A percentile compares a stretch with the other conserved stretches of the same genome.
Evolutionary conservation across 179 eudicot genomes (phyloP).

Genomic region (Beta lomatogona): DNA sequence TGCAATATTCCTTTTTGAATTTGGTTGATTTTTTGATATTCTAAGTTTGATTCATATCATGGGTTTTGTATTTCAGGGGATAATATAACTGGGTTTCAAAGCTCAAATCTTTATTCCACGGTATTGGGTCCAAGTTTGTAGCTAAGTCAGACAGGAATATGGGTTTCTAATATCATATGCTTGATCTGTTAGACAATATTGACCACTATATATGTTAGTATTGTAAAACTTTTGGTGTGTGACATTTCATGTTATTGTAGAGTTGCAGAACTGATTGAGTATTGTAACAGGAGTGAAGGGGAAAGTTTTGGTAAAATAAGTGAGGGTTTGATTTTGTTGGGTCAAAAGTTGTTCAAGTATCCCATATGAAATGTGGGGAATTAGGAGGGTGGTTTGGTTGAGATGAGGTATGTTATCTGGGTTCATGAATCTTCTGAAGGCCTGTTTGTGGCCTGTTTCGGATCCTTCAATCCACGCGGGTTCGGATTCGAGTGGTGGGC

Average conservation of each 20-base stretch:
- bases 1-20: slow-evolving; percentile 16
- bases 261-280: slow-evolving; percentile 14
- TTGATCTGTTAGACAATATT: slow-evolving; percentile 25
- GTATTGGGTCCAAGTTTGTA: slow-evolving; percentile 12
- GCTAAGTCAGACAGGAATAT: slow-evolving; percentile 13
- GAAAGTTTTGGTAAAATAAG: neutral
- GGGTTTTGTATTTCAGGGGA: slow-evolving; percentile 37
- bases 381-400: slow-evolving; percentile 42
- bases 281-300: slow-evolving; percentile 22
- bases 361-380: slow-evolving; percentile 37
- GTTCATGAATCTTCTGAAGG: slow-evolving; percentile 88
- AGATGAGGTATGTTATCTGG: slow-evolving; percentile 91
- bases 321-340: slow-evolving; percentile 5
- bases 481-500: slow-evolving; percentile 77
- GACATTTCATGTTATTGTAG: slow-evolving; percentile 5
- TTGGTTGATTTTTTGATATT: slow-evolving; percentile 25
- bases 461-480: slow-evolving; percentile 57
- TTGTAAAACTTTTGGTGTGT: slow-evolving; percentile 15
- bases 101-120: slow-evolving; percentile 16
- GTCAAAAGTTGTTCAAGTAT: slow-evolving; percentile 18
- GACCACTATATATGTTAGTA: slow-evolving; percentile 11
- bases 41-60: slow-evolving; percentile 21
- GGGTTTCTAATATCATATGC: slow-evolving; percentile 12
- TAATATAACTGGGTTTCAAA: slow-evolving; percentile 21
- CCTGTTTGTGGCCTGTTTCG: slow-evolving; percentile 87